These are phyloP conservation scores for Pseudoneurospora amorphoporcata DNA, from an alignment of 495 filamentous ascomycete species.

Conservation along the genomic window DNA sequence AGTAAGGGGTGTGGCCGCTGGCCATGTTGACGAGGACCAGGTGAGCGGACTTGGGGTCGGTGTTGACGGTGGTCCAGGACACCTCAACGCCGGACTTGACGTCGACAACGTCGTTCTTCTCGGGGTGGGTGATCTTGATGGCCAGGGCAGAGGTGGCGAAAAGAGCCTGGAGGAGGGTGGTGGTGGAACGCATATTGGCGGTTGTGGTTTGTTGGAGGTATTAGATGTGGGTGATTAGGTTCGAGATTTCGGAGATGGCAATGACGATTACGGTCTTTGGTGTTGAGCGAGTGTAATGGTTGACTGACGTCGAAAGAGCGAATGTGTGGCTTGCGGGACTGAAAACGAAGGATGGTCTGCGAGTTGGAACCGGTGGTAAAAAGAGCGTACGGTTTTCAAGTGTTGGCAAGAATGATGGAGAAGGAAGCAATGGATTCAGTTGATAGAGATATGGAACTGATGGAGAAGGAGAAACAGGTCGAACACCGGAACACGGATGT, in stretches of 20 bases:
- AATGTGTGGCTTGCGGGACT: neutral
- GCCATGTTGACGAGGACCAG: constrained; percentile 24
- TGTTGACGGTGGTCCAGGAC: constrained; percentile 16
- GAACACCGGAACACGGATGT: neutral
- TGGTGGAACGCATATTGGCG: constrained; percentile 16
- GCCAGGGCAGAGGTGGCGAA: constrained; percentile 13
- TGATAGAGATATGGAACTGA: neutral
- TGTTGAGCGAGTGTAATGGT: neutral
- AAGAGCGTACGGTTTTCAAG: neutral
- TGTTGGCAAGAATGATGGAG: neutral
- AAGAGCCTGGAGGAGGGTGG: constrained; percentile 8
- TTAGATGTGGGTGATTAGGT: neutral
- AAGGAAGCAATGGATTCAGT: neutral
- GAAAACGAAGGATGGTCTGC: neutral
- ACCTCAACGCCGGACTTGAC: constrained; percentile 14
- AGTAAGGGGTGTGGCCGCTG: constrained; percentile 18
- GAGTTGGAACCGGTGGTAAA: neutral
- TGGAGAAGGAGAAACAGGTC: neutral
- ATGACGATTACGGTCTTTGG: neutral
- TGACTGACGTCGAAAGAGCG: neutral
- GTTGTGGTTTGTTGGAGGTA: constrained; percentile 1
- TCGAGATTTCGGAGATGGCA: neutral
- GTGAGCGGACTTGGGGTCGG: constrained; percentile 17
- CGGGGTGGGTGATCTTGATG: constrained; percentile 18
- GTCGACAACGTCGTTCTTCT: constrained; percentile 16